Base-by-base conservation (phyloP, 1,284 basidiomycete species). In the Trametes polyzona region DNA sequence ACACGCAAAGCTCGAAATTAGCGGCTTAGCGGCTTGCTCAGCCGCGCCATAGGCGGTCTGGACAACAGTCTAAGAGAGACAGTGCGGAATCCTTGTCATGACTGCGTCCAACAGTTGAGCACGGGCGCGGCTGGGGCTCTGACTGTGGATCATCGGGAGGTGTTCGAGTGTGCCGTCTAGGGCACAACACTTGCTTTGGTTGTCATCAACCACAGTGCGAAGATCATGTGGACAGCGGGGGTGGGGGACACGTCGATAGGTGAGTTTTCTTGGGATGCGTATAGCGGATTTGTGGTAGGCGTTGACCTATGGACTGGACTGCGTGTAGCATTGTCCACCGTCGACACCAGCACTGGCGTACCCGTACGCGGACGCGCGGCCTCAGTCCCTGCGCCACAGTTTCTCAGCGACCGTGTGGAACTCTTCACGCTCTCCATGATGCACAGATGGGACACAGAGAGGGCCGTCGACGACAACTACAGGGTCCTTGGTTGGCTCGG, bases 191-290 rank as follows among this genome's bases (percentile, higher is more conserved):
- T 53, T 2, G 33, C 41, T 1, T 23, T 49, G 14, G 57, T 47
- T 19, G 21, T 54, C 17, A 16, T 53, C 11, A 58, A 53, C 23
- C 5, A 46, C 14, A 39, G 43, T 5, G 19, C 27, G 11, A 39
- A 41, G 4, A 50, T 48, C 36, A 37, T 53, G 16, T 59, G 57
- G 52, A 43, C 41, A 5, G 21, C 46, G 1, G 48, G 43, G 5
- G 52, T 55, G 8, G 48, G 57, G 6, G 52, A 59, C 19, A 55
- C 52, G 1, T 51, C 36, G 14, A 37, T 50, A 11, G 47, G 52
- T 46, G 36, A 43, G 47, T 43, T 6, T 3, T 12, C 2, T 7
- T 57, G 2, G 49, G 55, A 5, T 52, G 49, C 44, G 23, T 52
- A 6, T 9, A 14, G 3, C 29, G 47, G 4, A n/a, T 49, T 14